Evolutionary conservation across 805 yeast genomes (phyloP).

Genomic region (Diddensiella santjacobensis): DNA sequence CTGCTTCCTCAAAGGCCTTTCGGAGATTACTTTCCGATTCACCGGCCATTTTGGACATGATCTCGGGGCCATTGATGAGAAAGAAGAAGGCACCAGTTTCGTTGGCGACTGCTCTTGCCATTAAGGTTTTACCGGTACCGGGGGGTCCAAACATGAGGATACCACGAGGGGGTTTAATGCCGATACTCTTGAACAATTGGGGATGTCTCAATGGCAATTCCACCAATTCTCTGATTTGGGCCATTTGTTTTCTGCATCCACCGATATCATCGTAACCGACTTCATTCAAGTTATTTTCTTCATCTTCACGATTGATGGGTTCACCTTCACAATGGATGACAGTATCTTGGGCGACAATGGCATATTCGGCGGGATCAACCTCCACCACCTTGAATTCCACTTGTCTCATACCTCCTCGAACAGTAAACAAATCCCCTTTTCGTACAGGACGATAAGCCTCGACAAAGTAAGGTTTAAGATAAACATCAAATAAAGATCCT

Average conservation of each 20-base stretch:
- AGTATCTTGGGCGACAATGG: slow-evolving; percentile 98
- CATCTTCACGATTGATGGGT: slow-evolving; percentile 97
- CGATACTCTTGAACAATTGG: slow-evolving; percentile 93
- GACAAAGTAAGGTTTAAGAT: slow-evolving; percentile 94
- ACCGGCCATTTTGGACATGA: slow-evolving; percentile 99
- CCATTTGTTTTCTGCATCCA: slow-evolving; percentile 99
- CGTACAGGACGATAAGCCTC: slow-evolving; percentile 99
- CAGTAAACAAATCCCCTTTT: slow-evolving; percentile 94
- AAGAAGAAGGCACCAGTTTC: slow-evolving; percentile 99
- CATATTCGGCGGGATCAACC: slow-evolving; percentile 95
- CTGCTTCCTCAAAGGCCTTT: slow-evolving; percentile 99
- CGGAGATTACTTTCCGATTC: slow-evolving; percentile 96
- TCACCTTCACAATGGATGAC: slow-evolving; percentile 98
- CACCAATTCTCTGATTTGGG: slow-evolving; percentile 97
- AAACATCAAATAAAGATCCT: slow-evolving; percentile 93
- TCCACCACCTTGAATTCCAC: slow-evolving; percentile 98
- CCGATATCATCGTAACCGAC: slow-evolving; percentile 99
- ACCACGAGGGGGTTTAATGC: slow-evolving; percentile 99
- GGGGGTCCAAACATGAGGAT: slow-evolving; percentile 95
- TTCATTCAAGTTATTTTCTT: slow-evolving; percentile 92
- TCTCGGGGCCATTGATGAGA: slow-evolving; percentile 97
- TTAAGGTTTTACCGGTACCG: slow-evolving; percentile 98
- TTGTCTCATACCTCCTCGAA: slow-evolving; percentile 98
- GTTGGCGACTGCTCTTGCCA: slow-evolving; percentile 99
- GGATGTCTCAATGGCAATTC: slow-evolving; percentile 98